Conservation (phyloP, 208 protist species). For the Trypanosomatidae sp. region DNA sequence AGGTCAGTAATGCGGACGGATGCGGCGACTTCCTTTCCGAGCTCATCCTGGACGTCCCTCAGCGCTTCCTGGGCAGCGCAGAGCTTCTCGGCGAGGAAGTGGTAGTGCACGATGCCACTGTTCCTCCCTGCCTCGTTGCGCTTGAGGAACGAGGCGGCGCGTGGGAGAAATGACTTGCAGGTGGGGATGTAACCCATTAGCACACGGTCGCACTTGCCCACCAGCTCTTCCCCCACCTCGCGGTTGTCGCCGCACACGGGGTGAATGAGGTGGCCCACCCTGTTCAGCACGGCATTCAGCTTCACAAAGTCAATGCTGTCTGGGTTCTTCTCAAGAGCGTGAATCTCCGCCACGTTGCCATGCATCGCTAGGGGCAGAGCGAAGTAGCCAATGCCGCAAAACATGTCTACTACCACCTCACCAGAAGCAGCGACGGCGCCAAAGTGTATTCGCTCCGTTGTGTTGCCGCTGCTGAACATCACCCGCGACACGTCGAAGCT, state of each 20-base stretch:
- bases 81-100: slow-evolving; percentile 76
- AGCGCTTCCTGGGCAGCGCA: slow-evolving; percentile 26
- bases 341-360: slow-evolving; percentile 47
- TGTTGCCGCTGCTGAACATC: slow-evolving; percentile 94
- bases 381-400: slow-evolving; percentile 93
- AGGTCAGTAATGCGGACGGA: slow-evolving; percentile 35
- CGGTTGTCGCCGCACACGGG: slow-evolving; percentile 84
- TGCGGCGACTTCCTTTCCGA: slow-evolving; percentile 42
- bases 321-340: slow-evolving; percentile 91
- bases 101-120: slow-evolving; percentile 83
- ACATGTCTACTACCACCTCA: slow-evolving; percentile 93
- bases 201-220: slow-evolving; percentile 83
- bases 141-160: slow-evolving; percentile 80
- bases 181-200: slow-evolving; percentile 92
- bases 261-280: slow-evolving; percentile 65
- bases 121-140: slow-evolving; percentile 13
- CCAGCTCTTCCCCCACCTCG: slow-evolving; percentile 61
- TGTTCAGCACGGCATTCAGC: slow-evolving; percentile 81
- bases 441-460: slow-evolving; percentile 92
- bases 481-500: slow-evolving; percentile 82
- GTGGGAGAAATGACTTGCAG: slow-evolving; percentile 72
- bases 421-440: slow-evolving; percentile 44
- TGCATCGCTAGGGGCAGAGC: slow-evolving; percentile 84
- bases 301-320: slow-evolving; percentile 72
- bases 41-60: slow-evolving; percentile 46